Base-by-base conservation (phyloP, 371 early-diverging fungal genomes). In the Phascolomyces articulosus region DNA sequence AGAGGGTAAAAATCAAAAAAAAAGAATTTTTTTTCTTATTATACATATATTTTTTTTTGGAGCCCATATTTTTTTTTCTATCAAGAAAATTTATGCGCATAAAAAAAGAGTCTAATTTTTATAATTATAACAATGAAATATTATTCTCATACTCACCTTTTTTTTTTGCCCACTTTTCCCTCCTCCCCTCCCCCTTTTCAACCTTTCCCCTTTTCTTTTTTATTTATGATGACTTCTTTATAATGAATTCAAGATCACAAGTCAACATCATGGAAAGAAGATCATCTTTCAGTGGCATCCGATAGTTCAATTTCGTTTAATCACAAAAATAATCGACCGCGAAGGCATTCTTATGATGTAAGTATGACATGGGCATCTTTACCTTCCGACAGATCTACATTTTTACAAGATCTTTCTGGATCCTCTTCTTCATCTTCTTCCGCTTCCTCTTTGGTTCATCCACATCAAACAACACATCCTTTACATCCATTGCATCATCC, bases 311-410 rank as follows among this genome's bases (percentile, higher is more conserved):
- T 57, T n/a, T 63, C 40, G 41, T 62, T 10, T 20, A 61, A 34
- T 62, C 62, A 8, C 23, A 53, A 23, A 40, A 44, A n/a, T 21
- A 31, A 31, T 15, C 40, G 53, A 38, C 68, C 47, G 55, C 71
- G 82, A 18, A 71, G 82, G 16, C 69, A 81, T 60, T 81, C 82
- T 8, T 78, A 78, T 47, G 82, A 81, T 70, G 72, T 72, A 3
- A 78, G 62, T 63, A 78, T 78, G 75, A 65, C 67, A 11, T 81
- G 82, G 82, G 62, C 72, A 41, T 72, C 77, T 3, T 77, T 78
- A 75, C 75, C 79, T 23, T 70, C 68, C 23, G 77, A 75, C 28
- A 60, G 79, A 40, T 60, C 70, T 24, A 66, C 69, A 41, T 67
- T 72, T 21, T 54, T 65, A 18, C 64, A 53, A 61, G 41, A 67